Conservation (phyloP, 768 basidiomycete species). For the Podaxis sp. region DNA sequence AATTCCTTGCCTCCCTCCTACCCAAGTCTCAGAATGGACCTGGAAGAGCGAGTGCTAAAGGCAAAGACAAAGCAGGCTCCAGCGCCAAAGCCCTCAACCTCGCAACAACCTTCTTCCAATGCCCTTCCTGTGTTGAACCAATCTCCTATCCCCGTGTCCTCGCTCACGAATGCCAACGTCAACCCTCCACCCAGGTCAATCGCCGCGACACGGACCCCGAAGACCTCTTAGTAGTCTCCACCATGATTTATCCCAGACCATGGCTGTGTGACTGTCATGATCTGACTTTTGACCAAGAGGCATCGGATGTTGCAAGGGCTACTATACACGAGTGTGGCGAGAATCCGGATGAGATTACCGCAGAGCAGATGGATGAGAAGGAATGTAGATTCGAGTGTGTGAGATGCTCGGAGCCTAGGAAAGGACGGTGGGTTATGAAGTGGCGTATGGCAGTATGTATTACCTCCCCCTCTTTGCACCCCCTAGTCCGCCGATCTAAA, state of each 20-base stretch:
- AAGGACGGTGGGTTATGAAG: constrained; percentile 23
- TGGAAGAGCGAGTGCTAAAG: neutral
- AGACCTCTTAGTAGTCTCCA: neutral
- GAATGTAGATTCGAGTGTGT: constrained; percentile 26
- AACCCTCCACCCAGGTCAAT: neutral
- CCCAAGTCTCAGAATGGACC: neutral
- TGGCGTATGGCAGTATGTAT: constrained; percentile 28
- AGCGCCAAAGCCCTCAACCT: constrained; percentile 17
- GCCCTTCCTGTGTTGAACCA: constrained; percentile 24
- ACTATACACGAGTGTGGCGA: constrained; percentile 23
- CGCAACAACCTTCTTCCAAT: constrained; percentile 29
- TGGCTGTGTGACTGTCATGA: constrained; percentile 21
- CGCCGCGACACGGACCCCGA: neutral
- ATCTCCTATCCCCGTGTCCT: constrained; percentile 28
- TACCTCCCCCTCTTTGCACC: neutral
- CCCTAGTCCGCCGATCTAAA: neutral
- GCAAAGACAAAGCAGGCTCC: neutral
- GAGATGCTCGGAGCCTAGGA: constrained; percentile 18
- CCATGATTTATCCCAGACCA: constrained; percentile 1
- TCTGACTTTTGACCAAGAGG: constrained; percentile 24
- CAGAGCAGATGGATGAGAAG: constrained; percentile 20
- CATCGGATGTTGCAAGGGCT: constrained; percentile 17
- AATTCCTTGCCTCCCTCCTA: constrained; percentile 17
- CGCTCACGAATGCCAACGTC: constrained; percentile 22
- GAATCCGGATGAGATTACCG: constrained; percentile 20